Evolutionary conservation across 176 grass and related monocot genomes (phyloP).

Genomic region (Thinopyrum elongatum): DNA sequence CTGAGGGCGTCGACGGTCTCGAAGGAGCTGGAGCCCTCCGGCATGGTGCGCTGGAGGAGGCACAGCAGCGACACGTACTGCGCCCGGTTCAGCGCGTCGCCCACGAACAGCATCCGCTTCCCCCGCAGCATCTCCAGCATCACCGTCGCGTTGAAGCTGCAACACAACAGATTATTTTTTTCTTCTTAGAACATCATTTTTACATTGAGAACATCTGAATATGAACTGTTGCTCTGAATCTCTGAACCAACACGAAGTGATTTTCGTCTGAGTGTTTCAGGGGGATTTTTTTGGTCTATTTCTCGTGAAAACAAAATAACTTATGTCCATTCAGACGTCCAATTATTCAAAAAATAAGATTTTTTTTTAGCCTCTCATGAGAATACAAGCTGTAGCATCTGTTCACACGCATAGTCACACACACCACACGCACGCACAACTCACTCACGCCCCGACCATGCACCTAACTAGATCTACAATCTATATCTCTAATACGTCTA

Average conservation of each 20-base stretch:
- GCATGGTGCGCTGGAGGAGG: conserved; percentile 61
- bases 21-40: conserved; percentile 50
- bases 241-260: background rate
- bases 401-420: too few species aligned
- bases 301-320: background rate
- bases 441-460: too few species aligned
- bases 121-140: conserved; percentile 70
- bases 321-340: background rate
- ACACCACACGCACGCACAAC: too few species aligned
- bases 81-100: conserved; percentile 59
- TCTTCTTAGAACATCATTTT: background rate
- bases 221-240: background rate
- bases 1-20: conserved; percentile 51
- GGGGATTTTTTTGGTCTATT: too few species aligned
- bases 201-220: background rate
- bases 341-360: too few species aligned
- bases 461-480: too few species aligned
- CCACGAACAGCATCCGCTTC: conserved; percentile 73
- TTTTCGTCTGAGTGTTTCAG: background rate
- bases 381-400: too few species aligned
- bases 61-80: conserved; percentile 62
- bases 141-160: conserved; percentile 65
- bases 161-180: background rate
- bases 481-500: too few species aligned
- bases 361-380: too few species aligned